A percentile compares a stretch with the other conserved stretches of the same genome.
phyloP scores from a whole-genome alignment of 257 asterid species.

The Nicotiana paniculata region DNA sequence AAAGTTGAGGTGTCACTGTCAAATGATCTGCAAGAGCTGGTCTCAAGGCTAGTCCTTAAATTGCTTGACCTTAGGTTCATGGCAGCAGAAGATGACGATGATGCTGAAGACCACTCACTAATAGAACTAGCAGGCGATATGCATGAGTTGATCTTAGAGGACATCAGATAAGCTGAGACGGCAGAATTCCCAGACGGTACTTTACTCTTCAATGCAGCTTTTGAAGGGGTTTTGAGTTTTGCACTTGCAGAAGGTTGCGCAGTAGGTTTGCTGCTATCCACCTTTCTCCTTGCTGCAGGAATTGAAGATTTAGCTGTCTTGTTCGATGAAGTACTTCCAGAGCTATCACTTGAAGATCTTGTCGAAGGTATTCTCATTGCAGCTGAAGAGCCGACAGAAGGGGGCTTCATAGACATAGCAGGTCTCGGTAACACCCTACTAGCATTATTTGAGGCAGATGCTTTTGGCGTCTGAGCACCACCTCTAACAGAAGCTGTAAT shows the following conservation, averaged over 20 bases:
- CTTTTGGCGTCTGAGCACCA: constrained; percentile 48
- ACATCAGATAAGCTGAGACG: constrained; percentile 41
- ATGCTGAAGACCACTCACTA: constrained; percentile 91
- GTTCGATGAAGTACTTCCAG: constrained; percentile 44
- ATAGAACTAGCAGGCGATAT: constrained; percentile 90
- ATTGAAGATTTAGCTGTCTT: constrained; percentile 33
- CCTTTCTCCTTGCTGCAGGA: constrained; percentile 48
- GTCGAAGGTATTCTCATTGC: constrained; percentile 37
- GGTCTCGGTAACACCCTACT: constrained; percentile 55
- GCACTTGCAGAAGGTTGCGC: constrained; percentile 39
- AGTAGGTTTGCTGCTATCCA: constrained; percentile 28
- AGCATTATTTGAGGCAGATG: constrained; percentile 31
- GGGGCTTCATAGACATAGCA: constrained; percentile 31
- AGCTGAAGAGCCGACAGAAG: constrained; percentile 39
- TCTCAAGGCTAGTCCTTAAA: constrained; percentile 59
- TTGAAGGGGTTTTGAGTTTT: constrained; percentile 46
- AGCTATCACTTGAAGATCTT: constrained; percentile 58
- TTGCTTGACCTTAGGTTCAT: constrained; percentile 36
- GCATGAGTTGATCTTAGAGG: constrained; percentile 53
- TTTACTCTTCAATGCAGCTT: constrained; percentile 37
- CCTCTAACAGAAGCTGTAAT: constrained; percentile 41
- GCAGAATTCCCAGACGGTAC: constrained; percentile 35
- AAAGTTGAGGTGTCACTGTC: constrained; percentile 29
- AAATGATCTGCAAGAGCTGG: constrained; percentile 48
- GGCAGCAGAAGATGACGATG: constrained; percentile 68